These are phyloP conservation scores for Metarhizium brunneum DNA, from an alignment of 2,329 filamentous ascomycete genomes.

Conservation along the genomic window DNA sequence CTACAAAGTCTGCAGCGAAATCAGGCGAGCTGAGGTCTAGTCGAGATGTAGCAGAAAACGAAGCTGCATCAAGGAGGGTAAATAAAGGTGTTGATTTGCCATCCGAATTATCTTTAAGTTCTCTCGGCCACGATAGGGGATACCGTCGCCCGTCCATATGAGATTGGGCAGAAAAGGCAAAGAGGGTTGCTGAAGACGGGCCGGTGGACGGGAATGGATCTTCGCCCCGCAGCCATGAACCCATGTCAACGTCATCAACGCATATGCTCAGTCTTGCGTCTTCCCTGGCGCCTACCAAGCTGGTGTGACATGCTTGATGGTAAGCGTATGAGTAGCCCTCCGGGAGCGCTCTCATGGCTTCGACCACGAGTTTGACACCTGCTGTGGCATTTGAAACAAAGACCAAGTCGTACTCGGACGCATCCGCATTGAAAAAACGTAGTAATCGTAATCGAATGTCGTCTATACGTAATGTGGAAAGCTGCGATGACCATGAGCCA, in stretches of 20 bases:
- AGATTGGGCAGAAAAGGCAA: conserved; percentile 85
- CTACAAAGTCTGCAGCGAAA: conserved; percentile 70
- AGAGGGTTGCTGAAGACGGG: conserved; percentile 30
- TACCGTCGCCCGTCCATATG: conserved; percentile 80
- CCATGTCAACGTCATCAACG: conserved; percentile 55
- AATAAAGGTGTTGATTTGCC: conserved; percentile 32
- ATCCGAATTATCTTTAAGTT: conserved; percentile 27
- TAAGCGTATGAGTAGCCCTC: conserved; percentile 76
- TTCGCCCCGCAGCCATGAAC: conserved; percentile 49
- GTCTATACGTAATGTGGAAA: conserved; percentile 65
- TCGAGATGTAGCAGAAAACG: conserved; percentile 66
- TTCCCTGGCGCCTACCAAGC: conserved; percentile 72
- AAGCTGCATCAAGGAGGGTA: conserved; percentile 76
- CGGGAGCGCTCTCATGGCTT: conserved; percentile 60
- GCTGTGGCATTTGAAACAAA: conserved; percentile 92
- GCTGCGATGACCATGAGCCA: conserved; percentile 69
- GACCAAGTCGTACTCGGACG: conserved; percentile 73
- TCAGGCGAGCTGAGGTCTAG: conserved; percentile 57
- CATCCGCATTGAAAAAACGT: conserved; percentile 71
- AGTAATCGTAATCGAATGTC: conserved; percentile 63
- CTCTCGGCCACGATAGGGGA: conserved; percentile 58
- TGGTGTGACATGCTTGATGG: conserved; percentile 79
- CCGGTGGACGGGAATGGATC: conserved; percentile 17
- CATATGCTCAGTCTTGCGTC: conserved; percentile 57
- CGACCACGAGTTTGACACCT: conserved; percentile 76